Base-by-base conservation (phyloP, 805 yeast genomes). In the Trichomonascus vanleenenianus region DNA sequence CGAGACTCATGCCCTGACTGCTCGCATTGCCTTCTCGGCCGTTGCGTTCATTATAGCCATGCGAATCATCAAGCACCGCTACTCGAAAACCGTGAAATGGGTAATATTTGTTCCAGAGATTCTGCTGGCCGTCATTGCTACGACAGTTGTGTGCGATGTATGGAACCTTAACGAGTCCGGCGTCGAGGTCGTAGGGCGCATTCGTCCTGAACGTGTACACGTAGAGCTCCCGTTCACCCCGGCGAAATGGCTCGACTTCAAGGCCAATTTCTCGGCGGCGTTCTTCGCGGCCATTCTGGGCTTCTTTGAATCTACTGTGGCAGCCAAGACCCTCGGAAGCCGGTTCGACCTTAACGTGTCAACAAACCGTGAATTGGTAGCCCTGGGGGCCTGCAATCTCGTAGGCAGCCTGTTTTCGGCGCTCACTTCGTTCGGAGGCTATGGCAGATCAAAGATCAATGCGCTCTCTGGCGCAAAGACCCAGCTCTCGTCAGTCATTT, bases 401-500 rank as follows among this genome's bases (percentile, higher is more conserved):
- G 64, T 74, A 0, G 80, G 81, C 0, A 74, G 86, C 2, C 46
- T 68, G 30, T 64, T 74, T 45, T 67, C 75, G 30, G 83, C 88
- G 0, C 67, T 91, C 12, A 97, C 98, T 0, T 78, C 95, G 0
- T 89, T 89, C 71, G 98, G 97, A 8, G 97, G 97, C 0, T 91
- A 89, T 59, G 97, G 96, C 1, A 74, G 97, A 56, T 83, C 95
- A 14, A 88, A 85, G 57, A 81, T 91, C 48, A 91, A 91, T 65
- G 83, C 89, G 1, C 68, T 87, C 43, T 79, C 88, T 11, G 96
- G 96, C 3, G 97, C 94, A 0, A 78, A 77, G 52, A 85, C 96
- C 0, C 89, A 89, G 9, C 68, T 82, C 59, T 76, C 93, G n/a
- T 95, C 95, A 0, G 78, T 79, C 3, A 75, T 85, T 9, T 83